phyloP scores from a whole-genome alignment of 148 eudicot genomes.

The Limonium bicolor region DNA sequence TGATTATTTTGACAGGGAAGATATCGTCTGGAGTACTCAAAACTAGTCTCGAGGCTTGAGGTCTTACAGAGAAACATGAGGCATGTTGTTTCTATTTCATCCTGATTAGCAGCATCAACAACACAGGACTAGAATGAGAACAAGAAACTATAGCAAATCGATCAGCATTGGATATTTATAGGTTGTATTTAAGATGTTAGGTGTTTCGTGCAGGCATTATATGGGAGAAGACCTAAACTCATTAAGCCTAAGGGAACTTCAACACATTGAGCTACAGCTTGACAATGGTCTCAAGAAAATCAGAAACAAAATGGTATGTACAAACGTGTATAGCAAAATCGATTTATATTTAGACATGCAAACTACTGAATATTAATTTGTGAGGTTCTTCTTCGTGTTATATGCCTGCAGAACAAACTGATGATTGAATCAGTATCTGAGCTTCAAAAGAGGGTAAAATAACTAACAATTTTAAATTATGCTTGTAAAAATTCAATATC shows the following conservation, averaged over 20 bases:
- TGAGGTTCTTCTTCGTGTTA: too few relatives aligned
- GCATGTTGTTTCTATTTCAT: slow-evolving; percentile 14
- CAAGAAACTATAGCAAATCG: neutral
- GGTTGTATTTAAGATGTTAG: too few relatives aligned
- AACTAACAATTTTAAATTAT: too few relatives aligned
- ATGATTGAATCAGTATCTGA: slow-evolving; percentile 28
- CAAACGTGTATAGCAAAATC: neutral
- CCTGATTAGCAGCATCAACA: neutral
- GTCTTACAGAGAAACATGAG: slow-evolving; percentile 67
- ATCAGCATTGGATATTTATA: too few relatives aligned
- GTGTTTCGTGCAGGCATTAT: slow-evolving; percentile 28
- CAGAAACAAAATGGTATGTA: slow-evolving; percentile 48
- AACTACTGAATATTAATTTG: too few relatives aligned
- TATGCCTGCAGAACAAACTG: slow-evolving; percentile 40
- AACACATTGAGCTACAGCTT: slow-evolving; percentile 55
- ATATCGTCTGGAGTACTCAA: slow-evolving; percentile 49
- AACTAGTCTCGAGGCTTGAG: slow-evolving; percentile 42
- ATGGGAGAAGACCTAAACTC: slow-evolving; percentile 52
- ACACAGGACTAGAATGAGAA: neutral
- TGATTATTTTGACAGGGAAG: too few relatives aligned
- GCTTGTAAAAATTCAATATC: too few relatives aligned
- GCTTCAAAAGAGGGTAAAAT: neutral
- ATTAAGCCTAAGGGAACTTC: slow-evolving; percentile 52
- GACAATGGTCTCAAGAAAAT: slow-evolving; percentile 54
- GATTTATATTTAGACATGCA: too few relatives aligned